phyloP scores from a whole-genome alignment of 2,329 filamentous ascomycete species.

The Arachnomyces sp. region DNA sequence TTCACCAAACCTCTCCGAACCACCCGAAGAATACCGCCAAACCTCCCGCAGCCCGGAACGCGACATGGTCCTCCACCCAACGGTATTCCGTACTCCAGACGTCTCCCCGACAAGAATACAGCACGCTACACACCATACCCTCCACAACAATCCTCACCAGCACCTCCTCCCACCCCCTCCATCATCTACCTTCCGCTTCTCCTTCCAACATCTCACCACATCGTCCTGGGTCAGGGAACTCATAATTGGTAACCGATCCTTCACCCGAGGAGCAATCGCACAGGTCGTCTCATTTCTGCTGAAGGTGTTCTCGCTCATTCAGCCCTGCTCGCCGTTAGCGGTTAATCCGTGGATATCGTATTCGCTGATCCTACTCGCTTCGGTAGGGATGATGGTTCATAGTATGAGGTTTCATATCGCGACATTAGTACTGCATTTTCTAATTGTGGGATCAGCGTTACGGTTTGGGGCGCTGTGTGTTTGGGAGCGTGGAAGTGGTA shows the following conservation, averaged over 20 bases:
- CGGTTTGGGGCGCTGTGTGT: slow-evolving; percentile 28
- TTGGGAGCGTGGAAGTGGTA: slow-evolving; percentile 10
- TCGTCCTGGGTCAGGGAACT: slow-evolving; percentile 5
- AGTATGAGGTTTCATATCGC: slow-evolving; percentile 31
- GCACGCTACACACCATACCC: not conserved
- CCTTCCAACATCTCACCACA: slow-evolving; percentile 12
- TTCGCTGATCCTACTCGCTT: slow-evolving; percentile 60
- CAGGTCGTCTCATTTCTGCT: slow-evolving; percentile 47
- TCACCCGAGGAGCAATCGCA: slow-evolving; percentile 23
- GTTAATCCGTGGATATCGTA: slow-evolving; percentile 57
- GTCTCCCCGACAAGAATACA: slow-evolving; percentile 16
- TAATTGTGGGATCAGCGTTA: slow-evolving; percentile 35
- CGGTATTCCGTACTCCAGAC: slow-evolving; percentile 20
- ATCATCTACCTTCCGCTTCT: slow-evolving; percentile 23
- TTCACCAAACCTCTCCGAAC: slow-evolving; percentile 21
- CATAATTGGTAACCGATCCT: slow-evolving; percentile 19
- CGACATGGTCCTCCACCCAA: slow-evolving; percentile 25
- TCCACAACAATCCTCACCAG: slow-evolving; percentile 16
- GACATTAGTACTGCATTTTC: slow-evolving; percentile 41
- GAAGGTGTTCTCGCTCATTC: slow-evolving; percentile 59
- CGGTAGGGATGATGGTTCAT: slow-evolving; percentile 47
- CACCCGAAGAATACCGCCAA: slow-evolving; percentile 16
- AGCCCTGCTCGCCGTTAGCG: slow-evolving; percentile 64
- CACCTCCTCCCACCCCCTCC: slow-evolving; percentile 37
- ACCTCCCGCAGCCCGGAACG: slow-evolving; percentile 21